These are phyloP conservation scores for Cladorrhinum samala DNA, from an alignment of 495 filamentous ascomycete species.

Conservation along the genomic window DNA sequence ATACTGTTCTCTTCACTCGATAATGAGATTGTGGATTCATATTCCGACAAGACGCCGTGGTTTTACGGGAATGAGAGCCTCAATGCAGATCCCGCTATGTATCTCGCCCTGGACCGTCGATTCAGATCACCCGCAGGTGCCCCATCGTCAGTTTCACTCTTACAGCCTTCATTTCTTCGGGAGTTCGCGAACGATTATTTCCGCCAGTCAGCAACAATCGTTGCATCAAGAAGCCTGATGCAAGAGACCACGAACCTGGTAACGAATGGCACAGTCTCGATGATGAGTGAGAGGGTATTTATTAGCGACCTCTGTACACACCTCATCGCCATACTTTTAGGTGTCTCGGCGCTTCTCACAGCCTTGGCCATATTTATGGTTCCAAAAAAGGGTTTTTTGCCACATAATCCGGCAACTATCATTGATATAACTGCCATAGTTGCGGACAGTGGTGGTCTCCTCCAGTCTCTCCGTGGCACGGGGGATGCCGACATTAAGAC, in stretches of 20 bases:
- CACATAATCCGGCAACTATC: slow-evolving; percentile 17
- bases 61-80: slow-evolving; percentile 12
- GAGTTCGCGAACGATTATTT: slow-evolving; percentile 17
- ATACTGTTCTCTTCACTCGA: slow-evolving; percentile 16
- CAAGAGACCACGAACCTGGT: not conserved
- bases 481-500: slow-evolving; percentile 14
- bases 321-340: slow-evolving; percentile 10
- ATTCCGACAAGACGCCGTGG: slow-evolving; percentile 13
- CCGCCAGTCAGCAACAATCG: slow-evolving; percentile 13
- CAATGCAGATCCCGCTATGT: slow-evolving; percentile 20
- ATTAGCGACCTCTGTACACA: slow-evolving; percentile 10
- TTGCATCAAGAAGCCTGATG: slow-evolving; percentile 11
- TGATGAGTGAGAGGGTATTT: slow-evolving; percentile 12
- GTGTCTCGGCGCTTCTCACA: slow-evolving; percentile 4
- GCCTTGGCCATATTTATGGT: slow-evolving; percentile 3
- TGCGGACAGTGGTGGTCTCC: slow-evolving; percentile 17
- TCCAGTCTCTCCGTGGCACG: slow-evolving; percentile 16
- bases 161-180: slow-evolving; percentile 8
- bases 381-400: slow-evolving; percentile 17
- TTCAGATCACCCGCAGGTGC: not conserved
- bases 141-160: slow-evolving; percentile 3
- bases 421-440: slow-evolving; percentile 19
- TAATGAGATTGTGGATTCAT: slow-evolving; percentile 5
- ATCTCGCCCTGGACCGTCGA: slow-evolving; percentile 10
- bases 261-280: not conserved